phyloP scores from a whole-genome alignment of 2,329 filamentous ascomycete species.

The Fusarium sulawesiense region DNA sequence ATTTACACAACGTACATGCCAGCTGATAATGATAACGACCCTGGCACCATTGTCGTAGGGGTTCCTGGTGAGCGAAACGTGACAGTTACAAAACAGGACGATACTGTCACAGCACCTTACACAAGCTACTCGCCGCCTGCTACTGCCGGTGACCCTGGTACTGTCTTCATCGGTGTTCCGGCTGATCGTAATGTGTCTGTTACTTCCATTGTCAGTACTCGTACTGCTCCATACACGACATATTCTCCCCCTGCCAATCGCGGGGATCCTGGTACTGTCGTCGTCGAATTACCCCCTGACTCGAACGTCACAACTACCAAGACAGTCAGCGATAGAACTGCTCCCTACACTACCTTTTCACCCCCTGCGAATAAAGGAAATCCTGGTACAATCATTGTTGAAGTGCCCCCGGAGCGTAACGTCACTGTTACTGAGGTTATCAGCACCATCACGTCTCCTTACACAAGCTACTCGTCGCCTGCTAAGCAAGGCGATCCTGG shows the following conservation, averaged over 20 bases:
- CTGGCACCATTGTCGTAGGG: slow-evolving; percentile 26
- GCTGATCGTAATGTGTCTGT: not conserved
- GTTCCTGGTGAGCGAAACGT: slow-evolving; percentile 26
- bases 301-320: slow-evolving; percentile 12
- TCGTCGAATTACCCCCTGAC: slow-evolving; percentile 8
- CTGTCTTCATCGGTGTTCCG: slow-evolving; percentile 17
- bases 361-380: slow-evolving; percentile 7
- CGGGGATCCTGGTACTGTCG: slow-evolving; percentile 12
- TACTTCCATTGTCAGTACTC: not conserved
- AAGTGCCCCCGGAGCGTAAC: slow-evolving; percentile 18
- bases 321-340: slow-evolving; percentile 1
- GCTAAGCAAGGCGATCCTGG: slow-evolving; percentile 15
- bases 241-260: not conserved
- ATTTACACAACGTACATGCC: slow-evolving; percentile 29
- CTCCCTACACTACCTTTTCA: slow-evolving; percentile 10
- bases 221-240: slow-evolving; percentile 1
- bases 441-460: slow-evolving; percentile 18
- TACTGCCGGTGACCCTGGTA: slow-evolving; percentile 20
- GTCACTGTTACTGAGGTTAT: slow-evolving; percentile 22
- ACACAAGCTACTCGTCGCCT: slow-evolving; percentile 15
- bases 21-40: slow-evolving; percentile 14
- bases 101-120: slow-evolving; percentile 11
- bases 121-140: slow-evolving; percentile 21
- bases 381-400: slow-evolving; percentile 20
- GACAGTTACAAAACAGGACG: slow-evolving; percentile 20